Conservation (phyloP, 2,329 filamentous ascomycete genomes). For the Cryphonectria nitschkei region DNA sequence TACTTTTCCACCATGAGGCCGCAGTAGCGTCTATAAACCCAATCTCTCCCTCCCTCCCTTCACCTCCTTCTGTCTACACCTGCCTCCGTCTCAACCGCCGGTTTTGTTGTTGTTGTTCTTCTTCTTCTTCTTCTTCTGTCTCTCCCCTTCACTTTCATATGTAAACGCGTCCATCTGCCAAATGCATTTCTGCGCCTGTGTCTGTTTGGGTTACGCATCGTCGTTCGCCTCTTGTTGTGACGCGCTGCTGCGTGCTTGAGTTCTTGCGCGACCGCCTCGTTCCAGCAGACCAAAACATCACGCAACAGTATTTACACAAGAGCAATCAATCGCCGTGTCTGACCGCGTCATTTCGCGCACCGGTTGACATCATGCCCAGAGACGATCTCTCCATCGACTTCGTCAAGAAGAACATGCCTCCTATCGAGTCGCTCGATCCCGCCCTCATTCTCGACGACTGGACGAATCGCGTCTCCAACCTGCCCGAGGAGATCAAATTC, state of each 20-base stretch:
- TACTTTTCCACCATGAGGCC: conserved; percentile 23
- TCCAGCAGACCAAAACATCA: conserved; percentile 12
- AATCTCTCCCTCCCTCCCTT: conserved; percentile 15
- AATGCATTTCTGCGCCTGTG: conserved; percentile 10
- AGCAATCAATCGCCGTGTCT: conserved; percentile 7
- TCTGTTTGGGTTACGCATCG: conserved; percentile 8
- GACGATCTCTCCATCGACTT: conserved; percentile 74
- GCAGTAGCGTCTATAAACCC: conserved; percentile 17
- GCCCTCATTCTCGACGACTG: conserved; percentile 78
- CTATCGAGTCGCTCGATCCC: conserved; percentile 62
- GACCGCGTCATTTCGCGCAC: conserved; percentile 32
- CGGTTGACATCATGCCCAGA: conserved; percentile 71
- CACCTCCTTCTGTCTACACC: conserved; percentile 26
- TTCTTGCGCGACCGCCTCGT: conserved; percentile 6
- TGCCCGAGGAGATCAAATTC: conserved; percentile 81
- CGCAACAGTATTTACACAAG: conserved; percentile 30
- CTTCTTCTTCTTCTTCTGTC: no score
- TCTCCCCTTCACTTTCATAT: not conserved
- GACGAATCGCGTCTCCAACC: conserved; percentile 73
- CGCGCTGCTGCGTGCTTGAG: conserved; percentile 16
- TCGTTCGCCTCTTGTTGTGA: conserved; percentile 10
- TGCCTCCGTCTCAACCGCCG: conserved; percentile 5
- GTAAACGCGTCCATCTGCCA: conserved; percentile 8
- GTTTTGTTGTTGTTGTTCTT: not conserved
- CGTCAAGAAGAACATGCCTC: conserved; percentile 66